These are phyloP conservation scores for Ustilago cynodontis DNA, from an alignment of 1,284 basidiomycete genomes.

Conservation along the genomic window DNA sequence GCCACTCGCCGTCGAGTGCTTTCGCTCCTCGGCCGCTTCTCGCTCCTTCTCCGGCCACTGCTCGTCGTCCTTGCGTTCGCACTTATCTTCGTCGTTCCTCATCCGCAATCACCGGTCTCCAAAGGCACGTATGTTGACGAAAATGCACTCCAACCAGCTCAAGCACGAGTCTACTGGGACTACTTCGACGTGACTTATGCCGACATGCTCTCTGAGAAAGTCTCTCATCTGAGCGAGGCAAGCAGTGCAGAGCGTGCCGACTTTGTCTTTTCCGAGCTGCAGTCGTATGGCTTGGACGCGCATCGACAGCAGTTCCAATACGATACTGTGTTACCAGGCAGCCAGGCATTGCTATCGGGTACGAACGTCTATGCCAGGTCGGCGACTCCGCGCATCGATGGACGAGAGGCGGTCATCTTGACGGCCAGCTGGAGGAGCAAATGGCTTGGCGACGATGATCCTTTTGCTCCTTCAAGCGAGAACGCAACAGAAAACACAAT, in stretches of 20 bases:
- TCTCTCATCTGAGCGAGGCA: conserved; percentile 20
- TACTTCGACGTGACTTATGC: conserved; percentile 59
- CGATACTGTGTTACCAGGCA: neutral
- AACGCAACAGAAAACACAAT: conserved; percentile 10
- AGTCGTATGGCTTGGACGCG: conserved; percentile 52
- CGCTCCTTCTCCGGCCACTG: conserved; percentile 19
- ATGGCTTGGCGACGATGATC: conserved; percentile 45
- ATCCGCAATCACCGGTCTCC: conserved; percentile 58
- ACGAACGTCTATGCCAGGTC: conserved; percentile 86
- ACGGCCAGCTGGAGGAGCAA: conserved; percentile 71
- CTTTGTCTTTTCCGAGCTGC: conserved; percentile 51
- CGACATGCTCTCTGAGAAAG: conserved; percentile 53
- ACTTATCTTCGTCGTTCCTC: conserved; percentile 53
- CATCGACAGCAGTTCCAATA: conserved; percentile 35
- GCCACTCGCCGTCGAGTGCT: conserved; percentile 32
- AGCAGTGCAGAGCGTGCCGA: conserved; percentile 38
- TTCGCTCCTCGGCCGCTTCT: conserved; percentile 19
- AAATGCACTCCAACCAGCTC: conserved; percentile 67
- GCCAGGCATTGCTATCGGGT: conserved; percentile 71
- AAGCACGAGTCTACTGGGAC: conserved; percentile 56
- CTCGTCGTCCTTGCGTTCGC: conserved; percentile 40
- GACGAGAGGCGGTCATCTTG: conserved; percentile 79
- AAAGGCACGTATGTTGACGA: conserved; percentile 67
- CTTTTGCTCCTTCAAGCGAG: conserved; percentile 18
- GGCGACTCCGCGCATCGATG: conserved; percentile 85